A percentile compares a stretch with the other conserved stretches of the same genome.
Conservation (phyloP, 2,329 filamentous ascomycete species). For the Scedosporium boydii region DNA sequence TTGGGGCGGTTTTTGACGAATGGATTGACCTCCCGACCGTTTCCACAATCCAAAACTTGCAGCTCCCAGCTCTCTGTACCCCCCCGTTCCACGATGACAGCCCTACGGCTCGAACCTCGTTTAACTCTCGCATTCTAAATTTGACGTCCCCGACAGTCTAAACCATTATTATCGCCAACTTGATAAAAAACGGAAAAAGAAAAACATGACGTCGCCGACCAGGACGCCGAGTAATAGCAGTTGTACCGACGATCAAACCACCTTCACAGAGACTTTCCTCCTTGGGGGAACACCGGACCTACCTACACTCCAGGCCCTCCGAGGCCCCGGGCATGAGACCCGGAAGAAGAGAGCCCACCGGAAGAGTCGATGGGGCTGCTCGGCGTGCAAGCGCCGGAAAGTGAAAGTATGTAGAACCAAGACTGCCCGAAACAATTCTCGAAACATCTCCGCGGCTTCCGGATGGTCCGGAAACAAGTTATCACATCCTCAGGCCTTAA, state of each 20-base stretch:
- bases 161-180: too few species aligned
- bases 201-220: neutral
- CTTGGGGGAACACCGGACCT: constrained; percentile 1
- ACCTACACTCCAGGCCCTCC: neutral
- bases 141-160: constrained; percentile 2
- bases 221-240: neutral
- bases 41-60: neutral
- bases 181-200: neutral
- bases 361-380: constrained; percentile 19
- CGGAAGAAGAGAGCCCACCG: constrained; percentile 16
- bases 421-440: too few species aligned
- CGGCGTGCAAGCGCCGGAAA: constrained; percentile 18
- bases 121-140: constrained; percentile 6
- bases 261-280: constrained; percentile 2
- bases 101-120: neutral
- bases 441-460: too few species aligned
- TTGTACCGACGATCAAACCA: neutral
- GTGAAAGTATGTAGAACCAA: constrained; percentile 16
- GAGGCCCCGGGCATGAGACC: neutral
- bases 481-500: too few species aligned
- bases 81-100: neutral
- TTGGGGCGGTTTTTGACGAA: too few species aligned
- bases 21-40: neutral
- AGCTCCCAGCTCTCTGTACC: neutral
- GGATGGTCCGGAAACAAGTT: neutral